A percentile compares a stretch with the other conserved stretches of the same genome.
phyloP scores from a whole-genome alignment of 1,139 yeast genomes.

The Blastobotrys proliferans region DNA sequence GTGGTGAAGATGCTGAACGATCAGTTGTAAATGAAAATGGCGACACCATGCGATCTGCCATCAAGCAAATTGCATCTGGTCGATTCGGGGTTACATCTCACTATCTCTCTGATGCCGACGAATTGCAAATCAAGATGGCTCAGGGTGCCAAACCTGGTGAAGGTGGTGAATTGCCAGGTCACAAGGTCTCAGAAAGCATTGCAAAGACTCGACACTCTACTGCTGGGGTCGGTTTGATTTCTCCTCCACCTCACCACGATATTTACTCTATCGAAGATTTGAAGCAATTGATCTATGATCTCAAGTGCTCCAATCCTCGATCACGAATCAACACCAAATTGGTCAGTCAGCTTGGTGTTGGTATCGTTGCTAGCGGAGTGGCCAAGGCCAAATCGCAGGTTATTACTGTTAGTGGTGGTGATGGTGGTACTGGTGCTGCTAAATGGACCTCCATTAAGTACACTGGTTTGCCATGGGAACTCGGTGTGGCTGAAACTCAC shows the following conservation, averaged over 20 bases:
- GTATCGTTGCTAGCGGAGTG: constrained; percentile 98
- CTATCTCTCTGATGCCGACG: constrained; percentile 94
- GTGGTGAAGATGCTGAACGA: constrained; percentile 97
- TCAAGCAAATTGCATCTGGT: constrained; percentile 97
- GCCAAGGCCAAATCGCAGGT: constrained; percentile 99
- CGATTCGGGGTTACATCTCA: constrained; percentile 96
- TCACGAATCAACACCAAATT: constrained; percentile 95
- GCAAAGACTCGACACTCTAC: constrained; percentile 97
- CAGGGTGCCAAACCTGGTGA: constrained; percentile 99
- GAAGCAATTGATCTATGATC: constrained; percentile 92
- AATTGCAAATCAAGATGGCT: constrained; percentile 96
- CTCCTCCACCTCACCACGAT: constrained; percentile 99
- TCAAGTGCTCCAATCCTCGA: constrained; percentile 95
- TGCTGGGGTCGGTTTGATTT: constrained; percentile 92
- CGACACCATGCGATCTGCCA: constrained; percentile 97
- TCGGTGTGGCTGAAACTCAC: constrained; percentile 96
- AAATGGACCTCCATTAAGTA: constrained; percentile 95
- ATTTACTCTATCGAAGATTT: constrained; percentile 96
- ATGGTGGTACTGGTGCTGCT: constrained; percentile 99
- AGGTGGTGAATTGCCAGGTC: constrained; percentile 98
- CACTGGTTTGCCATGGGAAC: constrained; percentile 98
- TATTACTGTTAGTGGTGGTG: constrained; percentile 92
- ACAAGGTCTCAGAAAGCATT: constrained; percentile 81
- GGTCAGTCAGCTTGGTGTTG: constrained; percentile 98
- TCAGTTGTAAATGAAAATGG: constrained; percentile 77